A percentile compares a stretch with the other conserved stretches of the same genome.
These are phyloP conservation scores for Micractinium sp. DNA, from an alignment of 139 green algal species.

Conservation along the genomic window DNA sequence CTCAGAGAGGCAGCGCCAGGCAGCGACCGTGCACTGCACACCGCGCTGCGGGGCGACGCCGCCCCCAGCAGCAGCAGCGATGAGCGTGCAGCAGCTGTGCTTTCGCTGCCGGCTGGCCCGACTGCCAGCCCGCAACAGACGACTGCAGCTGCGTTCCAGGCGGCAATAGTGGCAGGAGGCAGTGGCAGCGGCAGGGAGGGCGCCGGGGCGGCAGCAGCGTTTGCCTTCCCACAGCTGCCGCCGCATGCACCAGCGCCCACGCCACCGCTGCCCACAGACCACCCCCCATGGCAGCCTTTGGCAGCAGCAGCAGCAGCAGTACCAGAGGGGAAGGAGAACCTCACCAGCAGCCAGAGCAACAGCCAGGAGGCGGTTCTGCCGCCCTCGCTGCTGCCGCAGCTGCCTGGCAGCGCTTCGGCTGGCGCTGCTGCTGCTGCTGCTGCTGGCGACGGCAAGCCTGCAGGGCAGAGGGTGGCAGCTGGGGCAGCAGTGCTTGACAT, in stretches of 20 bases:
- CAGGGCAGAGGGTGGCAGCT: background rate
- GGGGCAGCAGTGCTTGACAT: background rate
- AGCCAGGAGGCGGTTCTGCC: constrained; percentile 15
- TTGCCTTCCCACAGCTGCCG: constrained; percentile 14
- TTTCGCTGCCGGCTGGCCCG: background rate
- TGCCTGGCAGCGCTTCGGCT: background rate
- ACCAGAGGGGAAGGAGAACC: constrained; percentile 18
- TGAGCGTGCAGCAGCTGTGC: background rate
- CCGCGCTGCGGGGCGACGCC: constrained; percentile 21
- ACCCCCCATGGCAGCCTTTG: background rate
- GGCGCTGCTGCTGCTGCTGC: background rate
- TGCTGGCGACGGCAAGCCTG: background rate
- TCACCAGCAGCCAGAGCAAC: constrained; percentile 33
- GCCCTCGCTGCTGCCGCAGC: background rate
- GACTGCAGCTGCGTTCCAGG: background rate
- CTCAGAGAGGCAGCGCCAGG: background rate
- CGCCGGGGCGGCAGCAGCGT: background rate
- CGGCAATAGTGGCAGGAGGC: background rate
- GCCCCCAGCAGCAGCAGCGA: constrained; percentile 36
- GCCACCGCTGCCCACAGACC: background rate
- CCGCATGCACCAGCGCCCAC: background rate
- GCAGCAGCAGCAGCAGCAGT: background rate
- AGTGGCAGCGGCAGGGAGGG: background rate
- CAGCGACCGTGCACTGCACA: background rate
- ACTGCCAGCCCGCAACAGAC: background rate